Evolutionary conservation across 192 early-diverging fungal genomes (phyloP), one percentile per base, ranked within the genome.

Genomic region (Coemansia sp.): DNA sequence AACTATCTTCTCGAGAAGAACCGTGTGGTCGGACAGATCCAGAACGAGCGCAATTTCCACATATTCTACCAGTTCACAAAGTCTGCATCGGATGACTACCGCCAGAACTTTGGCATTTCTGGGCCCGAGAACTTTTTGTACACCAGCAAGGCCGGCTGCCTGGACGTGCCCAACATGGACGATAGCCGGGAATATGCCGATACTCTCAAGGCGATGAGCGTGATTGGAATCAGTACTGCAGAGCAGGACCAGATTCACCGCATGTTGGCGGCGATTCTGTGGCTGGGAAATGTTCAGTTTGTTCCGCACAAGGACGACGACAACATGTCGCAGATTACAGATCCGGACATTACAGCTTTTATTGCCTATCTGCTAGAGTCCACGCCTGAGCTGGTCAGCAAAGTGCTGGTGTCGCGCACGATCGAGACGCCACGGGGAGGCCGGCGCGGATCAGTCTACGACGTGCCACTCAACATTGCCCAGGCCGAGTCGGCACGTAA

Each of bases 1-100:
- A 99, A 99, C 81, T 98, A 98, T 69, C 78, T 98, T 62, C 84
- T 98, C 10, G 96, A 98, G 75, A 98, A 98, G 88, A 90, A 88
- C 49, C 92, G 97, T 47, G 95, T 99, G 11, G 96, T 99, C 31
- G 90, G 90, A 16, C 95, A 96, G 67, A 93, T 94, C 61, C 83
- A 85, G 3, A 92, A 94, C 59, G 97, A 99, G 73, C 86, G 97
- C 69, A 98, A 97, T 72, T 99, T 99, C 78, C 97, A 99, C 72
- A 91, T 98, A 47, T 98, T 99, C 77, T 94, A 94, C 69, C 93
- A 94, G 71, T 84, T 94, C 26, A 86, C 87, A 66, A 93, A 92
- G 64, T 90, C 88, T n/a, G 89, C 91, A 12, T 82, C 91, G 38
- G 71, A 85, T 31, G 74, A 85, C 43, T 92, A 91, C 67, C 84